These are phyloP conservation scores for Dispira parvispora DNA, from an alignment of 192 early-diverging fungal species.

Conservation along the genomic window DNA sequence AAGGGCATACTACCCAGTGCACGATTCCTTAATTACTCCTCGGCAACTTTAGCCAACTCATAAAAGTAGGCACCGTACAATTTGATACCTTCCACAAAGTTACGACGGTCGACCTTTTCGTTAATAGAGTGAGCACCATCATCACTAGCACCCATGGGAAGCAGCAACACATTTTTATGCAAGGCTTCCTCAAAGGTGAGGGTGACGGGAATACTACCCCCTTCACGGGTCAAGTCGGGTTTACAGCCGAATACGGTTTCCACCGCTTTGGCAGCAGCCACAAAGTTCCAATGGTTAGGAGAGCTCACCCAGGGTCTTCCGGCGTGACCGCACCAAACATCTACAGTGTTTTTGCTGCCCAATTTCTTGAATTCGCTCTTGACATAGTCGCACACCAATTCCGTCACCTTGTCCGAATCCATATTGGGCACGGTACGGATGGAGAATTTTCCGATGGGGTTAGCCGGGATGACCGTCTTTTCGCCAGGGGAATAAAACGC, in stretches of 20 bases:
- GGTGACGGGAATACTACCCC: conserved; percentile 95
- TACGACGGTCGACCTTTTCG: conserved; percentile 85
- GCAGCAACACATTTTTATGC: conserved; percentile 72
- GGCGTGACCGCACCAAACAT: conserved; percentile 55
- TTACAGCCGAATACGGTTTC: conserved; percentile 81
- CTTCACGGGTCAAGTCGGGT: conserved; percentile 95
- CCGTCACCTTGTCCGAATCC: conserved; percentile 63
- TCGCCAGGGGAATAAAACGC: conserved; percentile 84
- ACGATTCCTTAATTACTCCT: neutral
- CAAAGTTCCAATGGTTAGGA: conserved; percentile 84
- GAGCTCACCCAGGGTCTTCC: conserved; percentile 87
- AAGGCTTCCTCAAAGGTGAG: conserved; percentile 94
- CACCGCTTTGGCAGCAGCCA: conserved; percentile 78
- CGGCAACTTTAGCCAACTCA: conserved; percentile 46
- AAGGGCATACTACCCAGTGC: no score
- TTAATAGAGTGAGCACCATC: conserved; percentile 97
- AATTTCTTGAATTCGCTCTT: conserved; percentile 80
- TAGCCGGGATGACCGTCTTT: conserved; percentile 95
- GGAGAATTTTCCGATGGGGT: conserved; percentile 95
- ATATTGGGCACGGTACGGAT: conserved; percentile 92
- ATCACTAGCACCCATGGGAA: conserved; percentile 89
- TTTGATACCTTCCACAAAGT: conserved; percentile 94
- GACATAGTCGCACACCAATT: conserved; percentile 55
- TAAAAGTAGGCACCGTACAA: conserved; percentile 77
- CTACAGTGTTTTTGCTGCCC: conserved; percentile 68